These are phyloP conservation scores for Marchantia paleacea DNA, from an alignment of 225 moss, liverwort and hornwort species.

Conservation along the genomic window DNA sequence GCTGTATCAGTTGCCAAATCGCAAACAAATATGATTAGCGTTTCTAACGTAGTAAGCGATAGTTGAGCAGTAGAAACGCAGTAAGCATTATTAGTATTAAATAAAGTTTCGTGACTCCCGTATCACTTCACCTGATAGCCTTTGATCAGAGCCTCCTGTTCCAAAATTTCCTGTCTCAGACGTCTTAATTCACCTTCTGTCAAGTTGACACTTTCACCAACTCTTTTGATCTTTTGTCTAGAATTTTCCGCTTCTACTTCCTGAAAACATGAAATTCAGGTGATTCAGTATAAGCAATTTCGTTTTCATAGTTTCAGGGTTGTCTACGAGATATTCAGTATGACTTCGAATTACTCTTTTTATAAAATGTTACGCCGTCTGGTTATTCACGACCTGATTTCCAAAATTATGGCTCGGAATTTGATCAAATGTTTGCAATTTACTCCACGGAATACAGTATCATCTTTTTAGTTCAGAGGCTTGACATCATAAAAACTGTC, in stretches of 20 bases:
- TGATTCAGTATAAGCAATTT: neutral
- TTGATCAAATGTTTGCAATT: too few relatives aligned
- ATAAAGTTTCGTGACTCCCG: too few relatives aligned
- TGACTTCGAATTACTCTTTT: too few relatives aligned
- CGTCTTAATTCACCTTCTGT: conserved; percentile 50
- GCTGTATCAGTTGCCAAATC: neutral
- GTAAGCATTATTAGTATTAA: too few relatives aligned
- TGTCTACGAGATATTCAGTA: too few relatives aligned
- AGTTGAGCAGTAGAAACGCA: too few relatives aligned
- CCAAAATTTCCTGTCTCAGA: conserved; percentile 59
- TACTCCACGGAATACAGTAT: neutral
- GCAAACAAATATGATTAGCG: too few relatives aligned
- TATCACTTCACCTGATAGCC: conserved; percentile 59
- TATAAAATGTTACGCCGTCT: too few relatives aligned
- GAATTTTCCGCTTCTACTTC: conserved; percentile 47
- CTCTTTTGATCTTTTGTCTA: conserved; percentile 34
- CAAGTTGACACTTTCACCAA: conserved; percentile 35
- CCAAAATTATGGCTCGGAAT: too few relatives aligned
- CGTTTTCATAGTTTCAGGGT: too few relatives aligned
- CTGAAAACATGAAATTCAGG: conserved; percentile 17
- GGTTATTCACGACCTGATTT: too few relatives aligned
- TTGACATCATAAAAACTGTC: neutral
- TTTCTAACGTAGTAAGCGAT: too few relatives aligned
- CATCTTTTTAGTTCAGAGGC: neutral
- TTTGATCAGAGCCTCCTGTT: conserved; percentile 68